Evolutionary conservation across 1,284 basidiomycete genomes (phyloP), one percentile per base, ranked within the genome.

Genomic region (Malassezia sympodialis): DNA sequence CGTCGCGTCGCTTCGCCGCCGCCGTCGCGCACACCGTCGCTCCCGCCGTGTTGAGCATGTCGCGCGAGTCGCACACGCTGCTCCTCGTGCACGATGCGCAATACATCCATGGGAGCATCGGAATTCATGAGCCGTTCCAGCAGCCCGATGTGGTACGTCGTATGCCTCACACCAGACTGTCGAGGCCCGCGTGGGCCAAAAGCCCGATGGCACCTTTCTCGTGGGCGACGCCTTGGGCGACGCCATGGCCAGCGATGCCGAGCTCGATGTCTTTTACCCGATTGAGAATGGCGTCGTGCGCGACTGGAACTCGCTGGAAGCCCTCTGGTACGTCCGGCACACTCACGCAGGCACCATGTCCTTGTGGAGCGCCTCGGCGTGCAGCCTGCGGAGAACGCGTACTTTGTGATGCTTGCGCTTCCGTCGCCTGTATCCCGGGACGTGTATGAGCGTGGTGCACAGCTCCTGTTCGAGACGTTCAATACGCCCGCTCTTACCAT

Each of bases 381-480:
- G 51, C 83, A 85, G 51, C 84, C 88, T 49, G 82, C 83, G 5
- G 85, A 87, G 65, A 94, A 94, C 75, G 86, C 90, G 69, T 90
- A 86, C 10, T 87, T 88, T 12, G 81, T 87, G 52, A 79, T 91
- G 45, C 80, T 93, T 52, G 84, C 84, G 37, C 78, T 91, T 49
- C 78, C 81, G 1, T 76, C 84, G 0, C 83, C 84, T 19, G 80
- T 90, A 19, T 80, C 87, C n/a, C 81, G 86, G 49, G 79, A 81
- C 50, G 80, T 82, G 5, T 82, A 85, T 69, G 88, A 93, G 69
- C 80, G 79, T 43, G 80, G 86, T 68, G 86, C 85, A 62, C 88
- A 88, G 70, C 80, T 90, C 53, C 90, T 94, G 73, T 98, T 96
- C 70, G 91, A 96, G 73, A 82, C 84, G n/a, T 88, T 96, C 80